Percentiles rank a stretch among this genome's conserved stretches.
Conservation (phyloP, 1,284 basidiomycete species). For the Phenoliferia sp. region DNA sequence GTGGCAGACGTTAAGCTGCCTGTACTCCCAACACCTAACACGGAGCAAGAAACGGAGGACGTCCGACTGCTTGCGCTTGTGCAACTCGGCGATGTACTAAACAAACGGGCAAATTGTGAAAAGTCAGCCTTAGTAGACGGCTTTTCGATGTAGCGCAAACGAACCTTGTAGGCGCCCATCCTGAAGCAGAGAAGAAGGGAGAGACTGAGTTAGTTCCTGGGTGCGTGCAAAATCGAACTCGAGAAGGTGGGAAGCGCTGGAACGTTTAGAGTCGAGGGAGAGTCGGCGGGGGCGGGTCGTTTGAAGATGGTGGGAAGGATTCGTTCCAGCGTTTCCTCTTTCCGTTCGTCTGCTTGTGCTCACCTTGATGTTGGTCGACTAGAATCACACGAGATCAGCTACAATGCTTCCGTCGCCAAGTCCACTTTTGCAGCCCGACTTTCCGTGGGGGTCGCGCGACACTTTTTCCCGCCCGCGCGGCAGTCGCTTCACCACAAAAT, state of each 20-base stretch:
- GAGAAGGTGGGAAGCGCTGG: not conserved
- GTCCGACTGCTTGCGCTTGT: slow-evolving; percentile 45
- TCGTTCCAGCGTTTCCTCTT: not conserved
- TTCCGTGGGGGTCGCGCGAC: no score
- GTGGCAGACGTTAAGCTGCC: slow-evolving; percentile 97
- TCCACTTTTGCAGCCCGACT: not conserved
- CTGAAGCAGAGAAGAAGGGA: not conserved
- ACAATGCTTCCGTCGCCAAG: not conserved
- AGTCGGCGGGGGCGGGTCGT: not conserved
- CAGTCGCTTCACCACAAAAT: not conserved
- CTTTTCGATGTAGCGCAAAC: no score
- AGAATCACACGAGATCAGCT: not conserved
- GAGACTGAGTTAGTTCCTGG: not conserved
- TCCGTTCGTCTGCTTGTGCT: not conserved
- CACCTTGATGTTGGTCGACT: not conserved
- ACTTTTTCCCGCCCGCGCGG: not conserved
- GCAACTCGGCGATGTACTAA: slow-evolving; percentile 56
- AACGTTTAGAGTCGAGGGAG: not conserved
- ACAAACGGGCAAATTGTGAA: not conserved
- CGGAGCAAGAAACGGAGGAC: slow-evolving; percentile 97
- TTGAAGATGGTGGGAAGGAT: not conserved
- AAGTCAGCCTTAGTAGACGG: not conserved
- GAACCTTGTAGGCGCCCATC: not conserved
- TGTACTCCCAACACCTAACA: slow-evolving; percentile 99
- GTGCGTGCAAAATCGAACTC: not conserved